Conservation (phyloP, 768 basidiomycete species). For the Collybia nuda region DNA sequence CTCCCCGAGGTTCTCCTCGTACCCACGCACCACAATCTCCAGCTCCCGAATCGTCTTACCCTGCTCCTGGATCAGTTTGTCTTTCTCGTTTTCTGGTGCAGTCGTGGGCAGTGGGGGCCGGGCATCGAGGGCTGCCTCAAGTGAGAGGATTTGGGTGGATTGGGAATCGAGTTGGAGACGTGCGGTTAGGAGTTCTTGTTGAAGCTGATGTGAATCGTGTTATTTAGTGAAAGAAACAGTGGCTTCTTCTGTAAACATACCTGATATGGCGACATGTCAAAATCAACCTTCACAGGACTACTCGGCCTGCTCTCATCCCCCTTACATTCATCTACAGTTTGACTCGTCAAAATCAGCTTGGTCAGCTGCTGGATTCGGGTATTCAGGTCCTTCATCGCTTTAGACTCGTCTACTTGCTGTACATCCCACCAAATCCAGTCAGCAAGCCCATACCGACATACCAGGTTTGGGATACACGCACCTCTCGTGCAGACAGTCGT, state of each 20-base stretch:
- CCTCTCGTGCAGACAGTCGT: conserved; percentile 53
- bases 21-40: conserved; percentile 67
- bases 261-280: conserved; percentile 86
- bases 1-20: conserved; percentile 73
- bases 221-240: too few species aligned
- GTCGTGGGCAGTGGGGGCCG: conserved; percentile 66
- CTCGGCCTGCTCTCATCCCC: conserved; percentile 73
- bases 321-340: conserved; percentile 70
- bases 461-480: conserved; percentile 15
- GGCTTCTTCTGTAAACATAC: too few species aligned
- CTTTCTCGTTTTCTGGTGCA: conserved; percentile 74
- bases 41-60: conserved; percentile 75
- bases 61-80: conserved; percentile 71
- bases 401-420: conserved; percentile 82
- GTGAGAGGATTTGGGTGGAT: conserved; percentile 77
- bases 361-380: conserved; percentile 79
- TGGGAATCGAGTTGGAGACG: conserved; percentile 80
- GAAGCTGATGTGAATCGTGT: too few species aligned
- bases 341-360: conserved; percentile 83
- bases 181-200: conserved; percentile 84
- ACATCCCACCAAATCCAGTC: neutral
- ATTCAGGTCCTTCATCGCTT: conserved; percentile 83
- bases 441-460: neutral
- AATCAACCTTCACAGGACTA: conserved; percentile 88
- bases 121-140: conserved; percentile 74